Base-by-base conservation (phyloP, 2,329 filamentous ascomycete genomes). In the Rhynchosporium agropyri region DNA sequence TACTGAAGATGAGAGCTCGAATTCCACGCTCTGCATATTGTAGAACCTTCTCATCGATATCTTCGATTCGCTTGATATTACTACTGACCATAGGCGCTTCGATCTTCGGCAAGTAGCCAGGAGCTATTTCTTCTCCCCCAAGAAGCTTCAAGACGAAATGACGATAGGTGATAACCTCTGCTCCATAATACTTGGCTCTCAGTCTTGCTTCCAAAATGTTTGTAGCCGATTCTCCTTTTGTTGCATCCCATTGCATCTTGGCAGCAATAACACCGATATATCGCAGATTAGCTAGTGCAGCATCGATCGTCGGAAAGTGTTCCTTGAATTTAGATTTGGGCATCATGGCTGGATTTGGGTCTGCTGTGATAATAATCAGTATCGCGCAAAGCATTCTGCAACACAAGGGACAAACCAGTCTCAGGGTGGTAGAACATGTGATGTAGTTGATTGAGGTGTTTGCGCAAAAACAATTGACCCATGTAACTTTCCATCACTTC, bases 101-200 rank as follows among this genome's bases (percentile, higher is more conserved):
- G 29, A 72, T 66, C n/a, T 64, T 64, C 54, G 67, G 50, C 48
- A 69, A 65, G 59, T 68, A 68, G 2, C 70, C 68, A 49, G 53
- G 69, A n/a, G 67, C 61, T 6, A 66, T 60, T 15, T 66, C 61
- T 63, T 69, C 57, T 29, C 36, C 45, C 26, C 76, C 73, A 3
- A 89, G 76, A 51, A 89, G 82, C 65, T 82, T 78, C 66, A 80
- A 78, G 59, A 88, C 74, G 65, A 94, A 92, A 0, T 91, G 91
- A 29, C 95, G 85, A 74, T 95, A 90, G 31, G 94, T 93, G 73
- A 98, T 93, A 66, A 96, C 92, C 67, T 89, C 85, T 0, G 92
- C 93, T 26, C 95, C 95, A 81, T 94, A 98, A 76, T 95, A 98
- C 75, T 99, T 98, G 13, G 91, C 95, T 48, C 94, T 88, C 65